Base-by-base conservation (phyloP, 1,139 yeast genomes). In the Blastobotrys serpentis region DNA sequence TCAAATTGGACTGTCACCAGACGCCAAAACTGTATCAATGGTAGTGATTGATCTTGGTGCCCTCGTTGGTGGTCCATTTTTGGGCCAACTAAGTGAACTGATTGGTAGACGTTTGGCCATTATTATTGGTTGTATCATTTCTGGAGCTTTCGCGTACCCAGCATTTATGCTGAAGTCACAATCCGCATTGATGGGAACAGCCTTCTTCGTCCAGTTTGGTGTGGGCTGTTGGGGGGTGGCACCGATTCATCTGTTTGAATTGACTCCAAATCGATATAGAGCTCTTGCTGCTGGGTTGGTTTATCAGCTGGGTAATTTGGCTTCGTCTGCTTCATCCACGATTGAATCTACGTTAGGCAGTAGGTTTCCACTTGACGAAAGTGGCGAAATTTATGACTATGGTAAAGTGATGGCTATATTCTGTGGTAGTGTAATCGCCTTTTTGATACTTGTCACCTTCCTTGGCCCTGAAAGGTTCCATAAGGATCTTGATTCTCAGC, bases 151-250 rank as follows among this genome's bases (percentile, higher is more conserved):
- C 62, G 68, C 76, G 34, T 78, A 78, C 54, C 82, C 82, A 39
- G 75, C 81, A 68, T 79, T 76, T 36, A 74, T 74, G 56, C 57
- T 68, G 3, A 40, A 52, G 11, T 60, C 55, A 14, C 67, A 69
- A 46, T 58, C 66, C 30, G 77, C 72, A 36, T 69, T 75, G 39
- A 70, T 76, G 51, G 81, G 75, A 17, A 78, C 76, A 21, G 75
- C 67, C 1, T 78, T 78, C 64, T 74, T 76, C 64, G 62, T 77
- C 50, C 81, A 77, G 66, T 72, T 72, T 54, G 77, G 74, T 17
- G 78, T 77, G 68, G 82, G 82, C 42, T 72, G 76, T 21, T 78
- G 81, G 79, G 80, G 81, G 53, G 74, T 77, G 36, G 69, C 75
- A 49, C 80, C 82, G 25, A 71, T 76, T 43, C 79, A 77, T 60